These are phyloP conservation scores for Cetraspora pellucida DNA, from an alignment of 192 early-diverging fungal genomes.

Conservation along the genomic window DNA sequence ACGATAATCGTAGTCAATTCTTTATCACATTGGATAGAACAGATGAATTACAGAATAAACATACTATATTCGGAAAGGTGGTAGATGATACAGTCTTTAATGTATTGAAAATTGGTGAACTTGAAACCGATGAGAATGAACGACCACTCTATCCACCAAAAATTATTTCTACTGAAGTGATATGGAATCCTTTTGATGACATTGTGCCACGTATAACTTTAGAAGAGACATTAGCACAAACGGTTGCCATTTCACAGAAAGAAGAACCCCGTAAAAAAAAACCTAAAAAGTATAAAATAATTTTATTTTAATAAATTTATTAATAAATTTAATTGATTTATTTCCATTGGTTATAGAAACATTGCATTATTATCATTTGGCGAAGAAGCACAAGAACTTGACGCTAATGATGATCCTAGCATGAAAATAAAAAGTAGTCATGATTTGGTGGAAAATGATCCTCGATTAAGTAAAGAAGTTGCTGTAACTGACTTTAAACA, in stretches of 20 bases:
- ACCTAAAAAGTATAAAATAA: slow-evolving; percentile 58
- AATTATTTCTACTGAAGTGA: slow-evolving; percentile 65
- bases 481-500: background rate
- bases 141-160: slow-evolving; percentile 74
- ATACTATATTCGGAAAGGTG: slow-evolving; percentile 93
- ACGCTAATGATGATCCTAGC: slow-evolving; percentile 27
- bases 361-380: slow-evolving; percentile 88
- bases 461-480: slow-evolving; percentile 38
- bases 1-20: slow-evolving; percentile 90
- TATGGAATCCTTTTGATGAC: slow-evolving; percentile 91
- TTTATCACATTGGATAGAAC: slow-evolving; percentile 90
- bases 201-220: slow-evolving; percentile 72
- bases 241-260: slow-evolving; percentile 31
- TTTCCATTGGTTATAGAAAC: slow-evolving; percentile 51
- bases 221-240: slow-evolving; percentile 38
- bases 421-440: slow-evolving; percentile 75
- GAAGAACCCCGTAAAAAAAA: slow-evolving; percentile 57
- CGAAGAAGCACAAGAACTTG: slow-evolving; percentile 72
- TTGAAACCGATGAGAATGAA: slow-evolving; percentile 81
- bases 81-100: slow-evolving; percentile 92
- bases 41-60: slow-evolving; percentile 82
- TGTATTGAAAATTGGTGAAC: slow-evolving; percentile 80
- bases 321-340: background rate
- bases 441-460: slow-evolving; percentile 65
- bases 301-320: background rate